Evolutionary conservation across 768 basidiomycete species (phyloP).

Genomic region (Leccinellum luteum): DNA sequence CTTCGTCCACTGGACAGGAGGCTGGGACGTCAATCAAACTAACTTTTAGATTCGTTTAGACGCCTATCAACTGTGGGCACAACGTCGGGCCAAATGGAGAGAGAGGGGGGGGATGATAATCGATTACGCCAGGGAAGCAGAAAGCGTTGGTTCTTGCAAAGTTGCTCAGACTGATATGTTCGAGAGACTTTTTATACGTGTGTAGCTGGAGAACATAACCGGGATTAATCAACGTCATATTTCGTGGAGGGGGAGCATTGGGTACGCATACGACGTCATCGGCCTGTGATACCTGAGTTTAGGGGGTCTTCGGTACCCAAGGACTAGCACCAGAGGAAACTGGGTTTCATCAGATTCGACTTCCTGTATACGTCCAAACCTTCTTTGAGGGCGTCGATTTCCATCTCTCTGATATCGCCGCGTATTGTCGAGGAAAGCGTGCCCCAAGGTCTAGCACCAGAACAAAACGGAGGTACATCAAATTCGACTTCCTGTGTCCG

Average conservation of each 20-base stretch:
- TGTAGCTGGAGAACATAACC: no score
- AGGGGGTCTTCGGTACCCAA: slow-evolving; percentile 1
- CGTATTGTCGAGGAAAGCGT: background rate
- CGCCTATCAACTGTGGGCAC: background rate
- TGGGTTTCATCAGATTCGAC: background rate
- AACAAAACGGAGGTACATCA: background rate
- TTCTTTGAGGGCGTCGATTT: slow-evolving; percentile 3
- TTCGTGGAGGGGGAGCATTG: no score
- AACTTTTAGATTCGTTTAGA: background rate
- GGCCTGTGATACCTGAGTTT: background rate
- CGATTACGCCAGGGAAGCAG: background rate
- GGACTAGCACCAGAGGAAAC: background rate
- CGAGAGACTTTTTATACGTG: background rate
- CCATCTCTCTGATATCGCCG: background rate
- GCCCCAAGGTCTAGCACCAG: background rate
- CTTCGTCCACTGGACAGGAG: background rate
- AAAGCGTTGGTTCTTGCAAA: no score
- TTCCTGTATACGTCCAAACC: background rate
- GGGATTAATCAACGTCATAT: no score
- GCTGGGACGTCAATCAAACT: background rate
- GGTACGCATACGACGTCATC: background rate
- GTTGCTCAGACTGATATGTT: no score
- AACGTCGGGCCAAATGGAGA: background rate
- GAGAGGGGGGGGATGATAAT: background rate
- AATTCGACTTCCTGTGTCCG: background rate